Conservation (phyloP, 768 basidiomycete genomes). For the Ephemerocybe angulata region DNA sequence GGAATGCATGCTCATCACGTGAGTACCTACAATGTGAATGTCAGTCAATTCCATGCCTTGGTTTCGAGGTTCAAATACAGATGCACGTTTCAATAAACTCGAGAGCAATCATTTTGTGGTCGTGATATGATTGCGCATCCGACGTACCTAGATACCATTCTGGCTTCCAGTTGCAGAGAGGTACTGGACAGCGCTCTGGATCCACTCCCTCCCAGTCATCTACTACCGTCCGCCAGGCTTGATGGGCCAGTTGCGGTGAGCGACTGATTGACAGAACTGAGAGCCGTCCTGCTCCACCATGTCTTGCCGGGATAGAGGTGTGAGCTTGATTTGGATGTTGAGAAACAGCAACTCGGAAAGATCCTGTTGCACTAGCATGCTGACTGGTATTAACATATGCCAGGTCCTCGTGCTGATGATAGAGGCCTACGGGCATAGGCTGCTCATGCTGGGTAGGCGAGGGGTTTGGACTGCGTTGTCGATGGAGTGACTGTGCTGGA, state of each 20-base stretch:
- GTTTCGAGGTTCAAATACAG: not conserved
- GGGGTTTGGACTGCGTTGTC: no score
- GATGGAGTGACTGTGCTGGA: no score
- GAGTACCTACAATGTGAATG: no score
- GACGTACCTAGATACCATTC: not conserved
- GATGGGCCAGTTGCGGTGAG: not conserved
- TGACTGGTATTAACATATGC: no score
- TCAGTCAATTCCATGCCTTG: not conserved
- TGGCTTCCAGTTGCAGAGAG: not conserved
- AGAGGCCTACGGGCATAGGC: no score
- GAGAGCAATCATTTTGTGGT: not conserved
- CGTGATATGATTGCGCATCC: not conserved
- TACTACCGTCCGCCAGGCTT: not conserved
- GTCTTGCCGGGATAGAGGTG: no score
- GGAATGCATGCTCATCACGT: not conserved
- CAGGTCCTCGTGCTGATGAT: no score
- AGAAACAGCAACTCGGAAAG: no score
- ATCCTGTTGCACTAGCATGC: no score
- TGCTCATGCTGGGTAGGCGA: no score
- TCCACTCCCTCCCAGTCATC: not conserved
- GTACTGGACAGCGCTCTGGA: not conserved
- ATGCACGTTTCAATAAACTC: not conserved
- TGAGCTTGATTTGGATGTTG: no score
- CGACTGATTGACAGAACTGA: not conserved
- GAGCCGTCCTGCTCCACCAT: no score